Evolutionary conservation across 495 filamentous ascomycete genomes (phyloP).

Genomic region (Alectoria sarmentosa): DNA sequence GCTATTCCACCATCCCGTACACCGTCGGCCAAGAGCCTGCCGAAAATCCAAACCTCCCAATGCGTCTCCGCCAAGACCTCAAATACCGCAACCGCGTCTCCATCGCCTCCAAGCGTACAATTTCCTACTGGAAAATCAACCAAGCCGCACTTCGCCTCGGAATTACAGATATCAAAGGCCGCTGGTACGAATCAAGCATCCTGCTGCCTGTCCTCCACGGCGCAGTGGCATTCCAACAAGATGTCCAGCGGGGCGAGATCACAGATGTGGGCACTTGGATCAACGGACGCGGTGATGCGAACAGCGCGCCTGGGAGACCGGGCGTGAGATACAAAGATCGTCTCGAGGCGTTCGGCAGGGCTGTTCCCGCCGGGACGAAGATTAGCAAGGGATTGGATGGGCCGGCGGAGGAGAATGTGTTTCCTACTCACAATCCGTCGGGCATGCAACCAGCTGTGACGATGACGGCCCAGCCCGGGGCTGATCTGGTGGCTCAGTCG

Average conservation of each 20-base stretch:
- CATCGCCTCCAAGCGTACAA: slow-evolving; percentile 29
- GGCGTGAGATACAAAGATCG: slow-evolving; percentile 33
- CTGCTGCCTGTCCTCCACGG: slow-evolving; percentile 45
- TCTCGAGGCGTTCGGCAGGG: slow-evolving; percentile 37
- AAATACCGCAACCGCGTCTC: slow-evolving; percentile 40
- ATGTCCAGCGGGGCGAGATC: slow-evolving; percentile 34
- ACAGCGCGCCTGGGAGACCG: slow-evolving; percentile 18
- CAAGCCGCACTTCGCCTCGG: slow-evolving; percentile 29
- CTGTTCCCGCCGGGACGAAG: slow-evolving; percentile 35
- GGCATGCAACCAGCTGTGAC: slow-evolving; percentile 4
- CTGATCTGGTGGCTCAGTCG: slow-evolving; percentile 1
- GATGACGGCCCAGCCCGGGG: background rate
- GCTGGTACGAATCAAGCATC: slow-evolving; percentile 55
- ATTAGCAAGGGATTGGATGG: slow-evolving; percentile 32
- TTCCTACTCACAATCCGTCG: slow-evolving; percentile 10
- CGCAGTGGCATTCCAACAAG: slow-evolving; percentile 31
- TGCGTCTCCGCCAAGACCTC: slow-evolving; percentile 40
- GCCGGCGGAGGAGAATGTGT: slow-evolving; percentile 19
- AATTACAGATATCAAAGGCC: slow-evolving; percentile 50
- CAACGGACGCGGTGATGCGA: slow-evolving; percentile 40
- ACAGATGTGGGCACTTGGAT: slow-evolving; percentile 41
- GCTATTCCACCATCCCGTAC: slow-evolving; percentile 32
- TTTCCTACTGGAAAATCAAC: slow-evolving; percentile 42
- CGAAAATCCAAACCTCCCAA: slow-evolving; percentile 35
- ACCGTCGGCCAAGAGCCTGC: slow-evolving; percentile 27